phyloP scores from a whole-genome alignment of 2,329 filamentous ascomycete genomes.

The Alternaria triticina region DNA sequence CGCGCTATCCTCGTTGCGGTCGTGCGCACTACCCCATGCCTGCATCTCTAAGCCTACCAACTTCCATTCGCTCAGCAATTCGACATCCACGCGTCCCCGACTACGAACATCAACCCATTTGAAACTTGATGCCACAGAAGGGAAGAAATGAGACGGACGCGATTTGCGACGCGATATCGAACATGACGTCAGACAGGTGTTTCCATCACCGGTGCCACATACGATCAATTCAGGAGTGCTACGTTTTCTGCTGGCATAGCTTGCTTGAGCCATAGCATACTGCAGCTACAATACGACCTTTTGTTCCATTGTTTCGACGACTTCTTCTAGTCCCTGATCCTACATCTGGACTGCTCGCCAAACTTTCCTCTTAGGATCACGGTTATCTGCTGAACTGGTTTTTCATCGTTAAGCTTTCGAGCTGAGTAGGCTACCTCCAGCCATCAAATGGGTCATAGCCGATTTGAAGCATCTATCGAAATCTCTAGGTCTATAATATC shows the following conservation, averaged over 20 bases:
- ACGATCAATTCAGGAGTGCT: neutral
- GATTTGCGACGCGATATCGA: neutral
- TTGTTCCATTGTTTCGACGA: neutral
- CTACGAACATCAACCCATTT: too few relatives aligned
- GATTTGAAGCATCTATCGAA: neutral
- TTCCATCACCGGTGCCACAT: neutral
- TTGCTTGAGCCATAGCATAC: neutral
- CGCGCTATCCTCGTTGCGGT: conserved; percentile 6
- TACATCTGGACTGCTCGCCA: neutral
- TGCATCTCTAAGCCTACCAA: neutral
- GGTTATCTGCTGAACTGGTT: neutral
- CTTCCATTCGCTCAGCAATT: neutral
- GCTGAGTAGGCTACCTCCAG: neutral
- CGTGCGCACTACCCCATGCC: conserved; percentile 2
- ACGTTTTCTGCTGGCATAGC: neutral
- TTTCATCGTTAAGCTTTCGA: neutral
- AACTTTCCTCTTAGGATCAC: neutral
- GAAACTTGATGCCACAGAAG: neutral
- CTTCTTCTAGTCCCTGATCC: neutral
- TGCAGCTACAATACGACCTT: neutral
- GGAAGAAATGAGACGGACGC: neutral
- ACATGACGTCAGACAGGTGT: conserved; percentile 16
- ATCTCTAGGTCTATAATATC: neutral
- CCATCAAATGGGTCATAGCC: neutral
- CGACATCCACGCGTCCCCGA: conserved; percentile 1